Evolutionary conservation across 495 filamentous ascomycete genomes (phyloP), one percentile per base, ranked within the genome.

Genomic region (Bombardia bombarda): DNA sequence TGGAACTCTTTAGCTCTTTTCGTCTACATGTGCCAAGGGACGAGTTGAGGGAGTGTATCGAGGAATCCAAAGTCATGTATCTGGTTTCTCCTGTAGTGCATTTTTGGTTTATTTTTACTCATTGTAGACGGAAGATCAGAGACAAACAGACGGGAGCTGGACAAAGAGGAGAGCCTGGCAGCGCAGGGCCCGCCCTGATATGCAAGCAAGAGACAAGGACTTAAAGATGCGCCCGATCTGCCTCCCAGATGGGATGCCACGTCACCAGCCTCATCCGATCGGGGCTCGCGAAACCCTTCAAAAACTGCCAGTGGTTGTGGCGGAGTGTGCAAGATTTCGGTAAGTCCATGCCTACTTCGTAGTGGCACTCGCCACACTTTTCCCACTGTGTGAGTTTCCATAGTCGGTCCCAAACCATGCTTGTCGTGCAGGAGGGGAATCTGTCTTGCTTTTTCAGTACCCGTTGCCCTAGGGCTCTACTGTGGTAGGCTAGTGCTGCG

Each of bases 231-330:
- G 38, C 45, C 48, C 49, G 14, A 22, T 42, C n/a, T n/a, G n/a
- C n/a, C n/a, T n/a, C n/a, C n/a, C n/a, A n/a, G n/a, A n/a, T n/a
- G n/a, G 36, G 25, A 30, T 50, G 53, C 54, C 53, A 60, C 56
- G 56, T 60, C 53, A 52, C 53, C 50, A 57, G 50, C 50, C 56
- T 54, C 53, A 56, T 36, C 24, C 18, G 31, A 23, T 42, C 43
- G 35, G 43, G 38, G 41, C 46, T 28, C 6, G 46, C 41, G 46
- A 40, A 19, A 37, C 4, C 17, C 21, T 20, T 30, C 39, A 38
- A 38, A 42, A 42, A 23, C 6, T 10, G 25, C n/a, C 24, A 6
- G n/a, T 22, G 40, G 28, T 33, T 60, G 57, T 60, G 57, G 57
- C 57, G 48, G 54, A 55, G 57, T 51, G 57, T 50, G 44, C 31